These are phyloP conservation scores for Penicillium italicum DNA, from an alignment of 2,329 filamentous ascomycete genomes.

Conservation along the genomic window DNA sequence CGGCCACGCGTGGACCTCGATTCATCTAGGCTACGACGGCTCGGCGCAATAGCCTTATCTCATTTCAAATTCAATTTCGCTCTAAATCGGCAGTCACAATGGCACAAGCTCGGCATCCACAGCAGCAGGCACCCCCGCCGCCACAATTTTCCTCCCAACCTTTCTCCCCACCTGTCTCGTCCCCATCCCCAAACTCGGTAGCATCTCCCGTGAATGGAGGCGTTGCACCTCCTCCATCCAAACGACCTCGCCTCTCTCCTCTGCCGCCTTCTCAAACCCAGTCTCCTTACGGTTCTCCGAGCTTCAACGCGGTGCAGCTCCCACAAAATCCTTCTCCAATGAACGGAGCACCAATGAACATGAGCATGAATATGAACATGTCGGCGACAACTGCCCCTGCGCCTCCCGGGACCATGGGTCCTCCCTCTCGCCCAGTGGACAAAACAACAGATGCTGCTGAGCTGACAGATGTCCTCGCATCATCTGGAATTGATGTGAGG, in stretches of 20 bases:
- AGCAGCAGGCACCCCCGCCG: conserved; percentile 30
- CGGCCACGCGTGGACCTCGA: conserved; percentile 31
- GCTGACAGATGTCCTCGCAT: conserved; percentile 76
- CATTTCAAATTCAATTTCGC: conserved; percentile 10
- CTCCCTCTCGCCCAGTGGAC: conserved; percentile 57
- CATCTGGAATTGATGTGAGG: conserved; percentile 80
- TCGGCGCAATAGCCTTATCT: conserved; percentile 22
- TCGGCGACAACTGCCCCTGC: conserved; percentile 42
- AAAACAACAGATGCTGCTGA: conserved; percentile 60
- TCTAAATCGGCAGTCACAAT: conserved; percentile 39
- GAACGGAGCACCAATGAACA: conserved; percentile 49
- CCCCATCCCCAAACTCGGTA: conserved; percentile 56
- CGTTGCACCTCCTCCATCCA: conserved; percentile 64
- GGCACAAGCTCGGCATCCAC: conserved; percentile 55
- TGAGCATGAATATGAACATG: conserved; percentile 51
- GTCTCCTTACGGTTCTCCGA: conserved; percentile 61
- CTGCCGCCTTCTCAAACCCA: conserved; percentile 59
- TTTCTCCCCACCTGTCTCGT: conserved; percentile 62
- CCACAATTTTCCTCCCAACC: conserved; percentile 51
- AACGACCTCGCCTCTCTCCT: conserved; percentile 68
- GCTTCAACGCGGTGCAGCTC: conserved; percentile 49
- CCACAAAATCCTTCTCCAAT: conserved; percentile 34
- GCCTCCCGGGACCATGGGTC: conserved; percentile 55
- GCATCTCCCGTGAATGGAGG: conserved; percentile 48
- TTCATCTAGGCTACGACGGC: conserved; percentile 21